Evolutionary conservation across 352 stramenopile species (phyloP).

Genomic region (Albugo candida): DNA sequence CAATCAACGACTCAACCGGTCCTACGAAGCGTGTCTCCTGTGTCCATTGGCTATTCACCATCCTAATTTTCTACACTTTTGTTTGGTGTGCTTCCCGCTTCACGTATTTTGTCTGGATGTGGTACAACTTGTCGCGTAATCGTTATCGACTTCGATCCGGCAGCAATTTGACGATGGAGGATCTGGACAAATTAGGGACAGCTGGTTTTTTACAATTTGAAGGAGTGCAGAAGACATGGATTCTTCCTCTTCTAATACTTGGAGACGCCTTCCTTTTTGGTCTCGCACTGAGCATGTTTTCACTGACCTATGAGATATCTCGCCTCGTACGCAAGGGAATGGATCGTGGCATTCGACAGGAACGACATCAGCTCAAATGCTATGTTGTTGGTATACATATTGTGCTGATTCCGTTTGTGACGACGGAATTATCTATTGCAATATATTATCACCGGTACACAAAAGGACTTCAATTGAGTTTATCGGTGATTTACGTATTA

Average conservation of each 20-base stretch:
- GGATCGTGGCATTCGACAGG: slow-evolving; percentile 15
- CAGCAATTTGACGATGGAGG: slow-evolving; percentile 17
- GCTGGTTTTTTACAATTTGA: not conserved
- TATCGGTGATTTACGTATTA: slow-evolving; percentile 26
- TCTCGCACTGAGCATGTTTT: slow-evolving; percentile 28
- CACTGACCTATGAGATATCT: slow-evolving; percentile 24
- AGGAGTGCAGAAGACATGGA: slow-evolving; percentile 17
- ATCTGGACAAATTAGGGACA: slow-evolving; percentile 17
- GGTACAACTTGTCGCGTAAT: no score
- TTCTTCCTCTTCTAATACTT: slow-evolving; percentile 20
- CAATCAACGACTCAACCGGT: no score
- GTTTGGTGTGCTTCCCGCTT: no score
- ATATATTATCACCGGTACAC: slow-evolving; percentile 21
- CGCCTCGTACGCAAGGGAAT: slow-evolving; percentile 18
- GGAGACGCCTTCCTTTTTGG: slow-evolving; percentile 22
- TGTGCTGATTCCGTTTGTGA: slow-evolving; percentile 17
- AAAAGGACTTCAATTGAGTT: slow-evolving; percentile 14
- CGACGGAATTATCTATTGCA: slow-evolving; percentile 15
- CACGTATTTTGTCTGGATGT: no score
- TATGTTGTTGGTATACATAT: slow-evolving; percentile 22
- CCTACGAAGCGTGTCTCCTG: no score
- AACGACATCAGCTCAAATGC: slow-evolving; percentile 8
- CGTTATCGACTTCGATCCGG: not conserved
- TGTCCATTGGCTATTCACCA: no score
- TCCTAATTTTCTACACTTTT: no score